phyloP scores from a whole-genome alignment of 331 rosid species.

The Acacia pycnantha region DNA sequence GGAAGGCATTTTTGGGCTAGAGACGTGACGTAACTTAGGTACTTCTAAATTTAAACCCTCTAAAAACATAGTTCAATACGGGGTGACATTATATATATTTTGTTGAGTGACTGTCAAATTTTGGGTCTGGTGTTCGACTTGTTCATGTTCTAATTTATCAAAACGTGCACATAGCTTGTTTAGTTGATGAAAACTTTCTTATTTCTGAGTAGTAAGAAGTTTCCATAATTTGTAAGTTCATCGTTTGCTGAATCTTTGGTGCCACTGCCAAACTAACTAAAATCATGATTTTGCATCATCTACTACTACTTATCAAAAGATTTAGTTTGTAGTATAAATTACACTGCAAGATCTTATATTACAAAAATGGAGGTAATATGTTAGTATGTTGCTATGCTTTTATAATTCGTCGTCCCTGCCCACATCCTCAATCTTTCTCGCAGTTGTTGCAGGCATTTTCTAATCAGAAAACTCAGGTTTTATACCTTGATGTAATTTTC shows the following conservation, averaged over 20 bases:
- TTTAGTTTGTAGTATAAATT: too few relatives aligned
- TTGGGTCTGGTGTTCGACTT: background rate
- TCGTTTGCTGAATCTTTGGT: background rate
- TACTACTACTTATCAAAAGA: too few relatives aligned
- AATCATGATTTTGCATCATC: background rate
- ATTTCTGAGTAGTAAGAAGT: background rate
- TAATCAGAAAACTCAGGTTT: background rate
- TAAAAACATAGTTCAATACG: background rate
- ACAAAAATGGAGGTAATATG: background rate
- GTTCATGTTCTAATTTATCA: background rate
- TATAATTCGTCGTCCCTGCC: background rate
- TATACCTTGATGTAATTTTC: background rate
- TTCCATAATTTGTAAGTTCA: background rate
- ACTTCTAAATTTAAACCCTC: background rate
- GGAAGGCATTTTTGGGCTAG: conserved; percentile 64
- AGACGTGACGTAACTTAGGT: conserved; percentile 1
- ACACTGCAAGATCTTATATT: too few relatives aligned
- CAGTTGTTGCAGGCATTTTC: background rate
- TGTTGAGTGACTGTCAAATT: background rate
- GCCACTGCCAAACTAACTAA: background rate
- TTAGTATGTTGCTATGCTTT: background rate
- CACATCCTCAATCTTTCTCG: background rate
- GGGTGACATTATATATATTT: background rate
- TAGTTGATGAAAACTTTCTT: background rate
- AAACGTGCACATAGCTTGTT: background rate